Evolutionary conservation across 768 basidiomycete genomes (phyloP), one percentile per base, ranked within the genome.

Genomic region (Mycena sanguinolenta): DNA sequence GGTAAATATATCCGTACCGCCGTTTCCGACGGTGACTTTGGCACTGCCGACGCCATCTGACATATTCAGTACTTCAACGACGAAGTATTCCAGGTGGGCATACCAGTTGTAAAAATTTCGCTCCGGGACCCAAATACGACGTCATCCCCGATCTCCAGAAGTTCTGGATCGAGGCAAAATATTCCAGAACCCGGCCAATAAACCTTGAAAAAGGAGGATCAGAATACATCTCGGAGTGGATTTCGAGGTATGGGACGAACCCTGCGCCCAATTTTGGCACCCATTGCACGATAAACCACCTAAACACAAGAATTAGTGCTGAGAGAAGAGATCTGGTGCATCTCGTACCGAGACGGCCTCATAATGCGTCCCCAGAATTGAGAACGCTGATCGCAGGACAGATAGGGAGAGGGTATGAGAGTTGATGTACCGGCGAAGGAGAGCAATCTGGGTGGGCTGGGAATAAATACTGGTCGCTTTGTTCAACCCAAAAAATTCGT

Each of bases 151-250:
- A 86, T 83, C 58, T 84, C 84, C 54, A 86, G 77, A n/a, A 86
- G 75, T 73, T 86, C 85, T 4, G 85, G 85, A 67, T 86, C 85
- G 9, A 75, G 77, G 70, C 85, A 86, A 71, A 80, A 79, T 36
- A 86, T 78, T 4, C 85, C 84, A 19, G 83, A 83, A 8, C 82
- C 82, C 14, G 85, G 85, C 85, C 85, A 86, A n/a, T 86, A 86
- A 10, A 86, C 79, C 65, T 67, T 17, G 2, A 12, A 13, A 9
- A 36, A 8, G 21, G 17, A 55, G 2, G 54, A 32, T 55, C 21
- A 36, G 54, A 36, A 55, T n/a, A 55, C 9, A 21, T n/a, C 5
- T 14, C 19, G 28, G 4, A 13, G 19, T 19, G 10, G 21, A n/a
- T 17, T 16, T 14, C 4, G 21, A 36, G 36, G 10, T 34, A 34